A percentile compares a stretch with the other conserved stretches of the same genome.
Evolutionary conservation across 2,329 filamentous ascomycete species (phyloP).

Genomic region (Fusarium sarcochroum): DNA sequence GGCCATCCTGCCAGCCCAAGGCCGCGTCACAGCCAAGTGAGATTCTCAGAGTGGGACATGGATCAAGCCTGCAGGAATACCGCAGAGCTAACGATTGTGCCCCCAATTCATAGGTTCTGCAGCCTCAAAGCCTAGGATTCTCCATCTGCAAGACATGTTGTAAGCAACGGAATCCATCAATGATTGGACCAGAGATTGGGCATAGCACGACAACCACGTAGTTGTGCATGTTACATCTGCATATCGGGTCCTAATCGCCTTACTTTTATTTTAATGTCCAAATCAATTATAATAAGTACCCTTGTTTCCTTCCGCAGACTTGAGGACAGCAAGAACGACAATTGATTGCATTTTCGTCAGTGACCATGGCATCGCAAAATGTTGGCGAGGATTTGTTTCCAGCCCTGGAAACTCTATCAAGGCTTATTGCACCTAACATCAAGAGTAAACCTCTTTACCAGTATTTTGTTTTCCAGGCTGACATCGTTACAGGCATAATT

Average conservation of each 20-base stretch:
- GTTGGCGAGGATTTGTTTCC: slow-evolving; percentile 34
- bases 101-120: neutral
- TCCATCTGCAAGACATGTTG: neutral
- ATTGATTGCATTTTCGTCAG: neutral
- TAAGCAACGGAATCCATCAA: neutral
- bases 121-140: neutral
- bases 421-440: slow-evolving; percentile 20
- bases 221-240: slow-evolving; percentile 20
- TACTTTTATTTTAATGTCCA: neutral
- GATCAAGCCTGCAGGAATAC: slow-evolving; percentile 2
- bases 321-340: neutral
- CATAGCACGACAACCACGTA: slow-evolving; percentile 20
- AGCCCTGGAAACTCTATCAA: slow-evolving; percentile 28
- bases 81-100: neutral
- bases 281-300: neutral
- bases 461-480: neutral
- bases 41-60: slow-evolving; percentile 7
- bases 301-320: neutral
- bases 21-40: slow-evolving; percentile 18
- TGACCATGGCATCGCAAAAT: slow-evolving; percentile 26
- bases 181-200: slow-evolving; percentile 18
- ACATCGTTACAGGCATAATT: neutral
- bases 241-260: slow-evolving; percentile 10
- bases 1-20: slow-evolving; percentile 24
- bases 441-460: slow-evolving; percentile 26